These are phyloP conservation scores for Chaetomidium leptoderma DNA, from an alignment of 495 filamentous ascomycete species.

Conservation along the genomic window DNA sequence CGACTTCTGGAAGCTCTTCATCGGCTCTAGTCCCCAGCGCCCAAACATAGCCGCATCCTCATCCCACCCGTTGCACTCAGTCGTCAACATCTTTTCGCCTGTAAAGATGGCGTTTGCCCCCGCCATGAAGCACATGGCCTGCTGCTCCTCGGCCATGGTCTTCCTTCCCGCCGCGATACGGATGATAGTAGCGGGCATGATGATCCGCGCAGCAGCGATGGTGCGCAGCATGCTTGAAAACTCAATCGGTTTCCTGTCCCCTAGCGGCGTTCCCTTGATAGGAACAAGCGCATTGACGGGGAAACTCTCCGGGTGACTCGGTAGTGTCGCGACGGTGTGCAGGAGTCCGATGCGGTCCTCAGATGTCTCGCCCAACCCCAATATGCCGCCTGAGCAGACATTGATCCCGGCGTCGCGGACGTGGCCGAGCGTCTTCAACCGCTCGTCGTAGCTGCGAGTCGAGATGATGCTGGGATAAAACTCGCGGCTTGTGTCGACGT, in stretches of 20 bases:
- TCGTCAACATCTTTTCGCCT: slow-evolving; percentile 88
- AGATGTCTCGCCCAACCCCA: slow-evolving; percentile 71
- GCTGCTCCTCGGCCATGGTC: slow-evolving; percentile 74
- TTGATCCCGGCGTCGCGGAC: slow-evolving; percentile 79
- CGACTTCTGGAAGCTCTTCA: slow-evolving; percentile 41
- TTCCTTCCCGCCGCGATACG: slow-evolving; percentile 75
- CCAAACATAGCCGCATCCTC: slow-evolving; percentile 77
- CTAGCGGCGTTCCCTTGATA: slow-evolving; percentile 78
- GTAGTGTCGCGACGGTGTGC: slow-evolving; percentile 70
- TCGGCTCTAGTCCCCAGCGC: slow-evolving; percentile 66
- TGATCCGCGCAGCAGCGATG: slow-evolving; percentile 70
- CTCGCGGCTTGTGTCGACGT: slow-evolving; percentile 81
- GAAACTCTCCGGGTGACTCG: slow-evolving; percentile 75
- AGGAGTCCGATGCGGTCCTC: slow-evolving; percentile 74
- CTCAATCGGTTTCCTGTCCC: slow-evolving; percentile 61
- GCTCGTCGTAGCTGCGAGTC: slow-evolving; percentile 77
- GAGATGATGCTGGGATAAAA: slow-evolving; percentile 79
- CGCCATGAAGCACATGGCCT: slow-evolving; percentile 77
- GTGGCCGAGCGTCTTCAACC: slow-evolving; percentile 65
- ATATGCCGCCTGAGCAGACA: slow-evolving; percentile 79
- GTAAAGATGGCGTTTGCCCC: slow-evolving; percentile 88
- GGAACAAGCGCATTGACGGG: slow-evolving; percentile 83
- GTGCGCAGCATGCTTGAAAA: slow-evolving; percentile 70
- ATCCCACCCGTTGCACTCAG: slow-evolving; percentile 82
- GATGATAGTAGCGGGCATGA: slow-evolving; percentile 77